phyloP scores from a whole-genome alignment of 2,329 filamentous ascomycete species.

The Lasiodiplodia sp. region DNA sequence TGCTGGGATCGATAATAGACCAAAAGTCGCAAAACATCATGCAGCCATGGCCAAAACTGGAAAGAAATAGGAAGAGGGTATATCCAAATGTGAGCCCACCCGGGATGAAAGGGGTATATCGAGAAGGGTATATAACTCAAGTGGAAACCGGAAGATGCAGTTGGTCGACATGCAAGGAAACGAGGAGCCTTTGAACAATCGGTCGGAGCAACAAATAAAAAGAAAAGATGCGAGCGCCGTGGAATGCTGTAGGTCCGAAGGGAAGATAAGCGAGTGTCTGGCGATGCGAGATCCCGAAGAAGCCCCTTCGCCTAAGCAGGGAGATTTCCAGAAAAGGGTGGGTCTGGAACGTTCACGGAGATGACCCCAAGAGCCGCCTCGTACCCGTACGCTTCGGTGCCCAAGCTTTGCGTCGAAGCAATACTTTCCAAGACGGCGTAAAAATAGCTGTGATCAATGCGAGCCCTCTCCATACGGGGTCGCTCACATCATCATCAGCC shows the following conservation, averaged over 20 bases:
- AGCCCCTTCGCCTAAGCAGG: slow-evolving; percentile 7
- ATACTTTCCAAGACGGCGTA: slow-evolving; percentile 15
- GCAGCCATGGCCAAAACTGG: not conserved
- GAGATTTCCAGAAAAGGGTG: slow-evolving; percentile 24
- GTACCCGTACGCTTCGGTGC: slow-evolving; percentile 11
- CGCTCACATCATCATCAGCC: slow-evolving; percentile 58
- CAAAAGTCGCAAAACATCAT: slow-evolving; percentile 10
- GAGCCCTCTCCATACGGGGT: slow-evolving; percentile 1
- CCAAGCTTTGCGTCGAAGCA: slow-evolving; percentile 8
- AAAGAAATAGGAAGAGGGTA: slow-evolving; percentile 6
- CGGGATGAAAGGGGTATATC: slow-evolving; percentile 22
- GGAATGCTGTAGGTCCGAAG: slow-evolving; percentile 1
- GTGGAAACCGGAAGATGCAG: slow-evolving; percentile 15
- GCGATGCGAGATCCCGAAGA: slow-evolving; percentile 15
- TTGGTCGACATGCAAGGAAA: slow-evolving; percentile 18
- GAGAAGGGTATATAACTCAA: slow-evolving; percentile 21
- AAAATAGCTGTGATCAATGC: slow-evolving; percentile 24
- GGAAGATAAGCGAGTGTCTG: slow-evolving; percentile 14
- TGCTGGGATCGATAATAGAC: slow-evolving; percentile 5
- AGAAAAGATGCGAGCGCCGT: slow-evolving; percentile 12
- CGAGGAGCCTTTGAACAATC: not conserved
- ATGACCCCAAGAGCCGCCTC: slow-evolving; percentile 11
- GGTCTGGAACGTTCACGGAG: slow-evolving; percentile 12
- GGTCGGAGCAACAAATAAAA: not conserved
- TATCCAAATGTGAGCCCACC: slow-evolving; percentile 17